Evolutionary conservation across 768 basidiomycete species (phyloP).

Genomic region (Kwoniella mangroviensis): DNA sequence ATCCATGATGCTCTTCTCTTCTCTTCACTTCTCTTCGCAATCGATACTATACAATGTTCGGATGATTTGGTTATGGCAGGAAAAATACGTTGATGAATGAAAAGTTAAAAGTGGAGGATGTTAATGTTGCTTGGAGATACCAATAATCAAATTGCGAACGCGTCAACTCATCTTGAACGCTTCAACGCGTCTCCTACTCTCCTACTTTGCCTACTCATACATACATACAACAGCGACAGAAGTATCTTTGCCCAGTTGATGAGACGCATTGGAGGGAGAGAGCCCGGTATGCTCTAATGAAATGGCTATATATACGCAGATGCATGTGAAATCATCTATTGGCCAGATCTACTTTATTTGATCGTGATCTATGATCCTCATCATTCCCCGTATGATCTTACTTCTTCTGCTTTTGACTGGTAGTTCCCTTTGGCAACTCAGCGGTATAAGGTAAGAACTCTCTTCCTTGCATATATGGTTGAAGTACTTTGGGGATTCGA

Average conservation of each 20-base stretch:
- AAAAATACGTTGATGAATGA: background rate
- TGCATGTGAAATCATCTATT: background rate
- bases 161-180: constrained; percentile 1
- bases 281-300: background rate
- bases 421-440: constrained; percentile 56
- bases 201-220: too few species aligned
- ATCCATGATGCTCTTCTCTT: constrained; percentile 31
- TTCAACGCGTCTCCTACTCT: constrained; percentile 22
- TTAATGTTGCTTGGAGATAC: too few species aligned
- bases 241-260: too few species aligned
- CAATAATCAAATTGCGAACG: background rate
- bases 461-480: constrained; percentile 95
- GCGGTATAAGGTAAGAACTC: constrained; percentile 61
- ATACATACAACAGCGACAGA: too few species aligned
- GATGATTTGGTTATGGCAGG: too few species aligned
- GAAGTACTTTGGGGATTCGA: constrained; percentile 82
- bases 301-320: background rate
- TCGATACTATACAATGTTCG: too few species aligned
- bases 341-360: background rate
- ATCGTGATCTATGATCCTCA: background rate
- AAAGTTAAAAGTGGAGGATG: background rate
- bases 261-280: too few species aligned
- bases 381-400: background rate
- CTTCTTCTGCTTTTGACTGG: constrained; percentile 55
- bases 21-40: too few species aligned